These are phyloP conservation scores for Saprolegnia parasitica DNA, from an alignment of 352 stramenopile species.

Conservation along the genomic window DNA sequence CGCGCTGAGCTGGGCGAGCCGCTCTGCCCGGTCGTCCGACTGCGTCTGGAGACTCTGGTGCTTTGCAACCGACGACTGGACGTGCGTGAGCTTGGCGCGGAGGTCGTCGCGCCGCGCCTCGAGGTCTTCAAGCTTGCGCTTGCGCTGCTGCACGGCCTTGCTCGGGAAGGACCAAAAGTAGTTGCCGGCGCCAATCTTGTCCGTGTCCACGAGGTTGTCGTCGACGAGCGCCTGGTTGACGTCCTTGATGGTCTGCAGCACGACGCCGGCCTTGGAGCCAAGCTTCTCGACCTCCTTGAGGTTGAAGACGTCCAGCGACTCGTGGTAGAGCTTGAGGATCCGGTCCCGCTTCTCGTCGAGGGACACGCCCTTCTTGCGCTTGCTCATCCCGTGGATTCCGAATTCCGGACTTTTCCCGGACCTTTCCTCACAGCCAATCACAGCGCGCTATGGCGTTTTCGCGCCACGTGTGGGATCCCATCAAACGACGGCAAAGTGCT, in stretches of 20 bases:
- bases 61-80: conserved; percentile 35
- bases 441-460: background rate
- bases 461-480: too few relatives aligned
- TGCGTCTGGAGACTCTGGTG: conserved; percentile 50
- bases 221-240: conserved; percentile 85
- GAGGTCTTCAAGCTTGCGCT: conserved; percentile 65
- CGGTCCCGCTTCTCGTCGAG: conserved; percentile 81
- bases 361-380: conserved; percentile 74
- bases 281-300: conserved; percentile 86
- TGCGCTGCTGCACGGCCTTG: conserved; percentile 73
- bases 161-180: conserved; percentile 88
- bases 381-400: conserved; percentile 41
- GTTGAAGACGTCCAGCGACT: conserved; percentile 80
- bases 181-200: conserved; percentile 85
- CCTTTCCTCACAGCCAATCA: background rate
- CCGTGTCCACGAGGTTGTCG: conserved; percentile 71
- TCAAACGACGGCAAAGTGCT: too few relatives aligned
- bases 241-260: conserved; percentile 85
- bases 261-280: conserved; percentile 73
- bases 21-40: conserved; percentile 59
- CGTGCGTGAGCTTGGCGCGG: conserved; percentile 30
- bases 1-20: conserved; percentile 50
- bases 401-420: background rate
- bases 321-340: conserved; percentile 82
- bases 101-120: conserved; percentile 52